phyloP scores from a whole-genome alignment of 768 basidiomycete genomes.

The Psilocybe cyanescens region DNA sequence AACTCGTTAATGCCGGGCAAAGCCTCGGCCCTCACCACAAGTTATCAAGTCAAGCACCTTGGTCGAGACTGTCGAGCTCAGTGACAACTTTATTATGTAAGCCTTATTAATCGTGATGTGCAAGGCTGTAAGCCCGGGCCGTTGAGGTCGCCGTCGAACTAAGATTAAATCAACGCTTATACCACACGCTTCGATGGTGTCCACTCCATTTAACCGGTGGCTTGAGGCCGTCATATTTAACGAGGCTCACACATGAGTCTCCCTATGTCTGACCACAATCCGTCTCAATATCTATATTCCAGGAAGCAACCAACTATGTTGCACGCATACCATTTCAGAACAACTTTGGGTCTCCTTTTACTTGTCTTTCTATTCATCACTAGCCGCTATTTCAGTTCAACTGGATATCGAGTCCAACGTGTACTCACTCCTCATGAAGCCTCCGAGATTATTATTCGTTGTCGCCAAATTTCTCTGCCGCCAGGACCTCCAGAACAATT shows the following conservation, averaged over 20 bases:
- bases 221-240: background rate
- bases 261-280: background rate
- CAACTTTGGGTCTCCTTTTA: slow-evolving; percentile 1
- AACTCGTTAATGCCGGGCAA: too few species aligned
- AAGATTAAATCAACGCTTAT: background rate
- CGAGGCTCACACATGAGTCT: too few species aligned
- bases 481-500: slow-evolving; percentile 53
- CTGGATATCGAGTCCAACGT: background rate
- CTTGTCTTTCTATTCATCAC: slow-evolving; percentile 9
- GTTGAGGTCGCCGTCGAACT: too few species aligned
- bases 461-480: slow-evolving; percentile 41
- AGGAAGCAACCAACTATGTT: background rate
- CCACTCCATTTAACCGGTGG: background rate
- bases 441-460: slow-evolving; percentile 41
- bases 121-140: too few species aligned
- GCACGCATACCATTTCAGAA: background rate
- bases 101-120: too few species aligned
- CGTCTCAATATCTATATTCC: background rate
- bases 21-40: too few species aligned
- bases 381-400: background rate
- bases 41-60: too few species aligned
- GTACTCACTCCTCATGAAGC: slow-evolving; percentile 24
- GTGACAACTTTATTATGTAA: too few species aligned
- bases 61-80: too few species aligned
- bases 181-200: background rate